Evolutionary conservation across 306 rosid genomes (phyloP).

Genomic region (Dryas drummondii): DNA sequence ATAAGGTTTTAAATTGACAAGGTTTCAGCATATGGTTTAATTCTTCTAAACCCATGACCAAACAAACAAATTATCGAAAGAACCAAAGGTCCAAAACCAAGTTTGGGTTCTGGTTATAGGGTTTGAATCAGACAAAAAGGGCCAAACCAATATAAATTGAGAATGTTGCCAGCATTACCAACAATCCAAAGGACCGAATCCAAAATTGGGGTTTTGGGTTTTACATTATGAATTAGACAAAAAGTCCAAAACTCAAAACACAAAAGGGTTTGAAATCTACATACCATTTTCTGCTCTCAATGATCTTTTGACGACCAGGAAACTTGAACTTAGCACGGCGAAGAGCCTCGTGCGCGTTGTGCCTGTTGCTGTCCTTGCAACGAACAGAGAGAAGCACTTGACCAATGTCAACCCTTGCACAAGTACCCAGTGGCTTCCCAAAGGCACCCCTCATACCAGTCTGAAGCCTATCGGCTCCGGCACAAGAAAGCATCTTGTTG

Average conservation of each 20-base stretch:
- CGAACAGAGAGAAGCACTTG: constrained; percentile 73
- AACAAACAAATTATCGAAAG: too few species aligned
- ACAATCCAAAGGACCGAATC: not conserved
- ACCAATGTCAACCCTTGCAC: constrained; percentile 76
- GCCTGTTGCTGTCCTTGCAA: constrained; percentile 55
- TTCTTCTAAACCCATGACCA: too few species aligned
- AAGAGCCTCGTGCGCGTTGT: constrained; percentile 73
- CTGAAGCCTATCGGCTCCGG: constrained; percentile 91
- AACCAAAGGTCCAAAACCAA: too few species aligned
- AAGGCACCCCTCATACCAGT: constrained; percentile 92
- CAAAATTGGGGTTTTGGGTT: not conserved
- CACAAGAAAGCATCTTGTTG: constrained; percentile 92
- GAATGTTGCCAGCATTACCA: not conserved
- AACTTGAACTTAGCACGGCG: constrained; percentile 79
- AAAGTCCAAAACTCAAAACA: not conserved
- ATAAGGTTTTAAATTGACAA: too few species aligned
- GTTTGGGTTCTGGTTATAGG: too few species aligned
- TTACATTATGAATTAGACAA: not conserved
- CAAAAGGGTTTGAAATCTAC: not conserved
- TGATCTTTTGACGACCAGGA: constrained; percentile 74
- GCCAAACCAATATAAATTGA: too few species aligned
- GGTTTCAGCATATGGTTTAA: too few species aligned
- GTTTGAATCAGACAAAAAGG: too few species aligned
- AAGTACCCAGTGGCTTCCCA: constrained; percentile 78
- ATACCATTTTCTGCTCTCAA: constrained; percentile 78